Percentiles rank a stretch among this genome's conserved stretches.
phyloP scores from a whole-genome alignment of 179 eudicot genomes.

The Beta macrorhiza region DNA sequence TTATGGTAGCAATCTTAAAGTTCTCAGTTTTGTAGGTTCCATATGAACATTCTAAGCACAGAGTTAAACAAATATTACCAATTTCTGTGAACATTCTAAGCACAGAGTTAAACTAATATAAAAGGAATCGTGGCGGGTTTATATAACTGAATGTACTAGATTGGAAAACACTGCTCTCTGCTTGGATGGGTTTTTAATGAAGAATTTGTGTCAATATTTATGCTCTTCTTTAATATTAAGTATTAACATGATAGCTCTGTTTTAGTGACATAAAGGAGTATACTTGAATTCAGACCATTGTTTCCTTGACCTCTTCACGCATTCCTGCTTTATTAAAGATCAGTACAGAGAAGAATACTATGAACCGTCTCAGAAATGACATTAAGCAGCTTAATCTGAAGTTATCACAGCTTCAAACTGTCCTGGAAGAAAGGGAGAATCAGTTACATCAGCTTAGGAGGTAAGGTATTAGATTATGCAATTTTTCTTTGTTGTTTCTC shows the following conservation, averaged over 20 bases:
- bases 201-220: background rate
- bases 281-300: conserved; percentile 5
- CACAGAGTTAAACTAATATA: background rate
- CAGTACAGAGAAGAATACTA: conserved; percentile 70
- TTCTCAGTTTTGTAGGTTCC: background rate
- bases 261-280: conserved; percentile 4
- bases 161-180: background rate
- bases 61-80: background rate
- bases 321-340: conserved; percentile 90
- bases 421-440: conserved; percentile 78
- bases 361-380: conserved; percentile 67
- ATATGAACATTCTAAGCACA: background rate
- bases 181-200: background rate
- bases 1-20: background rate
- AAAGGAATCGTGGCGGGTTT: background rate
- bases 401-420: conserved; percentile 71
- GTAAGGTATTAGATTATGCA: conserved; percentile 33
- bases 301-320: conserved; percentile 78
- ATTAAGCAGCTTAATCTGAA: conserved; percentile 71
- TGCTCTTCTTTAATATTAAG: conserved; percentile 1
- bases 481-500: background rate
- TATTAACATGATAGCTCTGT: background rate
- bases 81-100: background rate
- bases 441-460: conserved; percentile 57
- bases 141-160: background rate